Base-by-base conservation (phyloP, 306 rosid genomes). In the Lathyrus aphaca region DNA sequence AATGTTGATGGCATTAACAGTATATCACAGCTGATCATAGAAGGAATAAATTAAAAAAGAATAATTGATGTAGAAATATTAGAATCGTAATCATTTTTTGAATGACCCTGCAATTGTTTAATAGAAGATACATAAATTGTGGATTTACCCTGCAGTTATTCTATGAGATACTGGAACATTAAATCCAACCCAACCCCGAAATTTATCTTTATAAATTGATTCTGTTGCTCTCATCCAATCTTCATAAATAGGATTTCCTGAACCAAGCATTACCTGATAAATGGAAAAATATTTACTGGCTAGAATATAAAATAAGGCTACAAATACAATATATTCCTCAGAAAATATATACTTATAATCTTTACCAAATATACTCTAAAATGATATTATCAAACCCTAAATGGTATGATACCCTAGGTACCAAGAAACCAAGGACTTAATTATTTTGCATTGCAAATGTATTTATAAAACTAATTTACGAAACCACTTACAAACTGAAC, bases 121-220 rank as follows among this genome's bases (percentile, higher is more conserved):
- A 79, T 74, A 76, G 69, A 83, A 71, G 42, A 79, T 60, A 10
- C 73, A 84, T 57, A 81, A 84, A 64, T 56, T 87, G 63, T 17
- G 63, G 60, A 71, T 85, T 63, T 86, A 91, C 97, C 94, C 96
- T 53, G 97, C 94, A 16, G 96, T 89, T 73, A 89, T 89, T 73
- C 50, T 87, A 82, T 91, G 97, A 77, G 97, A 89, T 71, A 89
- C 71, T 5, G 97, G 97, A 64, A 91, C 88, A 74, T 79, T 87
- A 68, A 91, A 91, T 66, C 96, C 97, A 80, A 85, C 96, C 96
- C 96, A 91, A 66, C 96, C 97, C 61, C 97, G 86, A 14, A 85
- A 91, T 86, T 89, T 87, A 45, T 91, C 85, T 70, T 21, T 79
- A 61, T 85, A 89, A 77, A 79, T 21, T 4, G 79, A 73, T 59